Evolutionary conservation across 768 basidiomycete genomes (phyloP).

Genomic region (Tylopilus felleus): DNA sequence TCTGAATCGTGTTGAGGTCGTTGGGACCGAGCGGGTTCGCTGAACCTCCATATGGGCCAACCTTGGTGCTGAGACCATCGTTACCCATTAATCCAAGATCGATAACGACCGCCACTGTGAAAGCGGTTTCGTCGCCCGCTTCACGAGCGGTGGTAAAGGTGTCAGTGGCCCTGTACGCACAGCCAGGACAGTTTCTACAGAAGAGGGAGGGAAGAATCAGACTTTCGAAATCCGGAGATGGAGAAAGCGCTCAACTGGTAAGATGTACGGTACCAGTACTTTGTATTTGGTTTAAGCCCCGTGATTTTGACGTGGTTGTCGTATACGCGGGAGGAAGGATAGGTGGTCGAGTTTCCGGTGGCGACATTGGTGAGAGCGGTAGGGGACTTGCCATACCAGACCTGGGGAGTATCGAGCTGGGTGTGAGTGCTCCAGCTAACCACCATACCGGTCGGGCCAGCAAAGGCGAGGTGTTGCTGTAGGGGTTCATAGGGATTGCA

Average conservation of each 20-base stretch:
- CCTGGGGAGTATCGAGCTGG: slow-evolving; percentile 21
- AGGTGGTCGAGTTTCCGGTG: slow-evolving; percentile 21
- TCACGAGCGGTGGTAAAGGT: slow-evolving; percentile 25
- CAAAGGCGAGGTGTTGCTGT: slow-evolving; percentile 26
- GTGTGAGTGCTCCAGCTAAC: slow-evolving; percentile 25
- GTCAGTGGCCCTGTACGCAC: slow-evolving; percentile 24
- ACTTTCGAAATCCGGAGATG: not conserved
- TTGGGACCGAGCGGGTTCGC: slow-evolving; percentile 22
- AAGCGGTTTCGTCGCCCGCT: slow-evolving; percentile 17
- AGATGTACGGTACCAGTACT: slow-evolving; percentile 28
- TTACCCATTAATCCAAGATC: slow-evolving; percentile 29
- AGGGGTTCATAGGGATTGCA: slow-evolving; percentile 29
- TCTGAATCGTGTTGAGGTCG: slow-evolving; percentile 29
- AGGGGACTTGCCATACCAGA: slow-evolving; percentile 25
- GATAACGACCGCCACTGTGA: slow-evolving; percentile 24
- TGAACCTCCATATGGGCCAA: slow-evolving; percentile 23
- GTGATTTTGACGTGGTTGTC: slow-evolving; percentile 29
- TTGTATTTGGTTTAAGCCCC: slow-evolving; percentile 21
- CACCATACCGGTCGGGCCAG: slow-evolving; percentile 25
- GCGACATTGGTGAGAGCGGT: slow-evolving; percentile 17
- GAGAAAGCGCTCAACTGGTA: slow-evolving; percentile 19
- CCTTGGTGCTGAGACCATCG: slow-evolving; percentile 28
- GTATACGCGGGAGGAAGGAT: slow-evolving; percentile 25
- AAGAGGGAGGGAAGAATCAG: not conserved
- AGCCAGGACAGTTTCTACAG: slow-evolving; percentile 25